Base-by-base conservation (phyloP, 2,329 filamentous ascomycete genomes). In the Nigrospora osmanthi region DNA sequence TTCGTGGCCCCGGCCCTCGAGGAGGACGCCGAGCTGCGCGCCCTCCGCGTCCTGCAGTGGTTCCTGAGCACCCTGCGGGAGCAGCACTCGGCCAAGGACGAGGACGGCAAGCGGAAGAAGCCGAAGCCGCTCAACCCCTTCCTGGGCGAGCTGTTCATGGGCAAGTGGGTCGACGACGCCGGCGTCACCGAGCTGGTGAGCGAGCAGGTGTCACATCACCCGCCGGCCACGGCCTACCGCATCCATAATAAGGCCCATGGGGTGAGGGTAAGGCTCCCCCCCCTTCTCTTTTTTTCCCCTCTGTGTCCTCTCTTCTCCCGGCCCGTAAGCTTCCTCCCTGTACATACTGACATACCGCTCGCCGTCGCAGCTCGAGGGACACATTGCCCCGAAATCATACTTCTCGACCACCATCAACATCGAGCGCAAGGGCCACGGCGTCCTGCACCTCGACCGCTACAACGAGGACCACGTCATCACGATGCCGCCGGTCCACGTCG, bases 311-410 rank as follows among this genome's bases (percentile, higher is more conserved):
- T 23, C 19, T 23, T 23, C 19, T 23, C 19, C 19, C 19, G 19
- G 19, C 19, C 19, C 19, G 19, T 6, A 4, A 23, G 19, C 19
- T 4, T 23, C n/a, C n/a, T 6, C 19, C 14, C 12, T 19, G 36
- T 16, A n/a, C n/a, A n/a, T n/a, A 38, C 46, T 39, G 9, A 42
- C 39, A 10, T 4, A 3, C 7, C 9, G 11, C 19, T 31, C 15
- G n/a, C 13, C 10, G n/a, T 1, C 19, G 11, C 74, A 75, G 59
- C 69, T 85, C n/a, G 73, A 85, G 70, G 91, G 91, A 43, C 96
- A 95, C 71, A 96, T 97, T 59, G 91, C 87, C 14, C 93, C 97
- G 62, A 97, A 95, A 66, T 90, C 91, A 4, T 94, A 89, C 14
- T 96, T 98, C 67, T 87, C 86, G 50, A 84, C 85, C 55, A 95